These are phyloP conservation scores for Magnusiomyces paraingens DNA, from an alignment of 1,139 yeast species.

Conservation along the genomic window DNA sequence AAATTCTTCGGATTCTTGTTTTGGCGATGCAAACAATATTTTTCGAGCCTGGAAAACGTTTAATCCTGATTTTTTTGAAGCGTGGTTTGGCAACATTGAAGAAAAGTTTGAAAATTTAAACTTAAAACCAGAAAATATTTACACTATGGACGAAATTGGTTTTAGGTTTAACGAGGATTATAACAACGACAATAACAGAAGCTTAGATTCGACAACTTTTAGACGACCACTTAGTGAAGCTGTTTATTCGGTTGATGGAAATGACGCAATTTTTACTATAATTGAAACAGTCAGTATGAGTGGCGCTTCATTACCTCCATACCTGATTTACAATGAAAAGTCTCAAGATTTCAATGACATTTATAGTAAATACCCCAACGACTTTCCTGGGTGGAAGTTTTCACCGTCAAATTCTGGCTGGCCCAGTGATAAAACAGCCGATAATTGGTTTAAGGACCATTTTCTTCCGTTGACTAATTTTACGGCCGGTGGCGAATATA, in stretches of 20 bases:
- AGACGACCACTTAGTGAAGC: background rate
- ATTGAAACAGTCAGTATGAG: slow-evolving; percentile 5
- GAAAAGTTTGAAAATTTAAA: background rate
- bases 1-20: background rate
- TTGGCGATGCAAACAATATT: background rate
- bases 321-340: background rate
- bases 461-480: slow-evolving; percentile 4
- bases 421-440: slow-evolving; percentile 2
- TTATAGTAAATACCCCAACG: background rate
- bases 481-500: background rate
- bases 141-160: slow-evolving; percentile 5
- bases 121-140: slow-evolving; percentile 3
- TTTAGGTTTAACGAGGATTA: background rate
- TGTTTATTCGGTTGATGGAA: slow-evolving; percentile 2
- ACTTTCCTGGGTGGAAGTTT: background rate
- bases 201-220: background rate
- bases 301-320: slow-evolving; percentile 4
- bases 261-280: slow-evolving; percentile 2
- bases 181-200: background rate
- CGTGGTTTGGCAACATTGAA: slow-evolving; percentile 4
- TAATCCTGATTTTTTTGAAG: slow-evolving; percentile 5
- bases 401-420: slow-evolving; percentile 3
- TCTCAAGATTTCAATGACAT: background rate
- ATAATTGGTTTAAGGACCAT: slow-evolving; percentile 1
- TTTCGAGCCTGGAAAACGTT: background rate